Conservation (phyloP, 75 land plant genomes). For the Picea glauca region DNA sequence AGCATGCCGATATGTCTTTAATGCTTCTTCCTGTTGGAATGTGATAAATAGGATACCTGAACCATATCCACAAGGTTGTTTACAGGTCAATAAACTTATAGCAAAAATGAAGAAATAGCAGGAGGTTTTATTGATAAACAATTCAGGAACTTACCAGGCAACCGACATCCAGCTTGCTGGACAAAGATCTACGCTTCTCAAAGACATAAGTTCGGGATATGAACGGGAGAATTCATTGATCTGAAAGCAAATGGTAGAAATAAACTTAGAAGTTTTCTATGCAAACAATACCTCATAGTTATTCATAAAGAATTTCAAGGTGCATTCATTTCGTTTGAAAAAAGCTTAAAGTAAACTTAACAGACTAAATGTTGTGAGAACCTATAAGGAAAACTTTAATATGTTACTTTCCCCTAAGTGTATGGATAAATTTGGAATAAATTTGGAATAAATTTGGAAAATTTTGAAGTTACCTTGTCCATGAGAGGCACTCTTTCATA, state of each 20-base stretch:
- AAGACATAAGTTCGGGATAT: slow-evolving; percentile 30
- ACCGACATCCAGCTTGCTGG: slow-evolving; percentile 90
- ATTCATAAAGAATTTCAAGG: background rate
- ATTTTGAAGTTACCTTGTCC: slow-evolving; percentile 52
- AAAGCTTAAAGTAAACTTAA: background rate
- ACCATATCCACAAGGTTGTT: background rate
- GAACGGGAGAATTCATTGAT: slow-evolving; percentile 31
- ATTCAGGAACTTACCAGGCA: slow-evolving; percentile 49
- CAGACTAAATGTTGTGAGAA: background rate
- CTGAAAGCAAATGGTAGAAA: slow-evolving; percentile 21
- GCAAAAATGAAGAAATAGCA: background rate
- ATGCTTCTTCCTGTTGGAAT: slow-evolving; percentile 80
- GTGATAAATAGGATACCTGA: slow-evolving; percentile 85
- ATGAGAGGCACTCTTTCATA: slow-evolving; percentile 67
- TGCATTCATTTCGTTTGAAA: background rate
- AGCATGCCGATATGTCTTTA: slow-evolving; percentile 76
- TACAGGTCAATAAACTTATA: no score
- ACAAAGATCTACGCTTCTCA: slow-evolving; percentile 59
- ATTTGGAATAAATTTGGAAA: background rate
- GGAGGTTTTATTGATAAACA: background rate
- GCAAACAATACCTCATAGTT: background rate
- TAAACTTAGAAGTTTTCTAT: background rate
- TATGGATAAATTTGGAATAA: background rate
- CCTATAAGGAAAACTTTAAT: no score
- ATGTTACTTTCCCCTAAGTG: background rate